phyloP scores from a whole-genome alignment of 208 protist genomes.

The Porcisia deanei region DNA sequence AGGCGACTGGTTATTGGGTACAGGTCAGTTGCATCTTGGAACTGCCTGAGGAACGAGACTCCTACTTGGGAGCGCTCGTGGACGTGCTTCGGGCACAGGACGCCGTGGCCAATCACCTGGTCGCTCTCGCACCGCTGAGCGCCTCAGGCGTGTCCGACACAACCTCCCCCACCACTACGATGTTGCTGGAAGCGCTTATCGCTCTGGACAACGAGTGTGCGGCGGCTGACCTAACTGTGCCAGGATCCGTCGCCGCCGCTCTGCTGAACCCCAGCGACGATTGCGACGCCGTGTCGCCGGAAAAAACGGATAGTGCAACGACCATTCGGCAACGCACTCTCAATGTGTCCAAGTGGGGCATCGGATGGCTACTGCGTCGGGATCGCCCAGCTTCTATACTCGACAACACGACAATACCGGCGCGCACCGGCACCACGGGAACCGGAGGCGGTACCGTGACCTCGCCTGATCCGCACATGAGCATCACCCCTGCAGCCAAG shows the following conservation, averaged over 20 bases:
- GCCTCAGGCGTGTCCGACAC: slow-evolving; percentile 3
- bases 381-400: background rate
- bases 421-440: background rate
- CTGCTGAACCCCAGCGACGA: slow-evolving; percentile 13
- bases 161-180: background rate
- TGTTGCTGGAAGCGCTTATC: slow-evolving; percentile 15
- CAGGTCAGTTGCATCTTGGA: slow-evolving; percentile 40
- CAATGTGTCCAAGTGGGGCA: slow-evolving; percentile 11
- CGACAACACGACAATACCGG: background rate
- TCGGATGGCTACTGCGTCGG: slow-evolving; percentile 28
- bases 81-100: slow-evolving; percentile 25
- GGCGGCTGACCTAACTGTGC: slow-evolving; percentile 18
- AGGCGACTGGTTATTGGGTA: slow-evolving; percentile 46
- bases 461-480: background rate
- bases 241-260: slow-evolving; percentile 30
- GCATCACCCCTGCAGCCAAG: background rate
- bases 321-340: background rate
- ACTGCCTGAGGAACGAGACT: slow-evolving; percentile 43
- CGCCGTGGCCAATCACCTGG: slow-evolving; percentile 23
- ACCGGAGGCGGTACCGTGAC: background rate
- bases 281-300: slow-evolving; percentile 8
- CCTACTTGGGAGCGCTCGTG: slow-evolving; percentile 48
- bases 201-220: slow-evolving; percentile 14
- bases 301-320: background rate
- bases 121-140: slow-evolving; percentile 17